These are phyloP conservation scores for Paraphoma sp. DNA, from an alignment of 2,329 filamentous ascomycete genomes.

Conservation along the genomic window DNA sequence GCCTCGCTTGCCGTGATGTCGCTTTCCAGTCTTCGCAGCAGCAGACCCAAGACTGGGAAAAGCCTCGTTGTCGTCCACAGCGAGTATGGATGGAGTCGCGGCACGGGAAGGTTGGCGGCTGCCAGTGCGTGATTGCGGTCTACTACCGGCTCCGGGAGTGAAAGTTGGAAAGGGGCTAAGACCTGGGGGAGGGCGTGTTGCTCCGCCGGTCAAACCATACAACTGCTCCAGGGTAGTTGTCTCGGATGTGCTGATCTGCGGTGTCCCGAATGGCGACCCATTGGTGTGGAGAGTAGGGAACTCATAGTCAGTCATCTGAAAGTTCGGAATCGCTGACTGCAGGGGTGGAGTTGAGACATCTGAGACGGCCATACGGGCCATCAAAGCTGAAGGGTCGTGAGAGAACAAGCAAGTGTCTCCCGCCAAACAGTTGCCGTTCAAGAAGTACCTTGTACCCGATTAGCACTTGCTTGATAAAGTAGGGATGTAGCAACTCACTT, in stretches of 20 bases:
- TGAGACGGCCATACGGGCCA: constrained; percentile 80
- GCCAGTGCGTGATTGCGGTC: constrained; percentile 79
- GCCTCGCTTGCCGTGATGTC: constrained; percentile 90
- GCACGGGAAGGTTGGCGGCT: constrained; percentile 78
- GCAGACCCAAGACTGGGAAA: constrained; percentile 88
- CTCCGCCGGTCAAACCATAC: constrained; percentile 43
- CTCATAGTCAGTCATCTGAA: constrained; percentile 83
- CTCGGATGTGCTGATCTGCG: constrained; percentile 50
- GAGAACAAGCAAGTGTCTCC: constrained; percentile 96
- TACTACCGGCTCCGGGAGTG: constrained; percentile 63
- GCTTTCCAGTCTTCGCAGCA: constrained; percentile 78
- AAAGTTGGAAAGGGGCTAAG: constrained; percentile 67
- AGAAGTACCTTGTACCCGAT: constrained; percentile 75
- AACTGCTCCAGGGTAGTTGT: constrained; percentile 52
- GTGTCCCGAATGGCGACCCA: constrained; percentile 50
- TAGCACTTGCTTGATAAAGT: constrained; percentile 27
- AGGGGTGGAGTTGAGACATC: constrained; percentile 70
- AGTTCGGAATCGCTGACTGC: constrained; percentile 67
- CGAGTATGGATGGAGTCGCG: constrained; percentile 70
- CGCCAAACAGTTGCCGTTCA: constrained; percentile 93
- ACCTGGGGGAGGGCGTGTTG: constrained; percentile 69
- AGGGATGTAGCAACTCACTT: constrained; percentile 70
- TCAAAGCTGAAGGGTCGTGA: constrained; percentile 86
- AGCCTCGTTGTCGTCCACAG: constrained; percentile 92
- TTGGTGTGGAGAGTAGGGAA: constrained; percentile 76